Conservation (phyloP, 345 rosid genomes). For the Aquilaria malaccensis region DNA sequence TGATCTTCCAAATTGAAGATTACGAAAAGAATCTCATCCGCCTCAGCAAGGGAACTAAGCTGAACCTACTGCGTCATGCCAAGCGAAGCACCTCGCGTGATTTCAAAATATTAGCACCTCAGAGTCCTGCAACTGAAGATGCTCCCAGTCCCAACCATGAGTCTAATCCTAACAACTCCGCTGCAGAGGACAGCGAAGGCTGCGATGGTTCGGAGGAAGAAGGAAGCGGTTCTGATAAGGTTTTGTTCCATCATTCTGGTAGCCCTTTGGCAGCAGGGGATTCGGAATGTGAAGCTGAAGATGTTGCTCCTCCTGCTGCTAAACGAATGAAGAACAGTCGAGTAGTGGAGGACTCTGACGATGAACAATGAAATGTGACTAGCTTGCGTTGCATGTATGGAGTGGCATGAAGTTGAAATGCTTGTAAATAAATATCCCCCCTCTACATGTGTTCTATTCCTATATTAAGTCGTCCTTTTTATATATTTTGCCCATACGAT, state of each 20-base stretch:
- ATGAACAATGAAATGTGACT: slow-evolving; percentile 17
- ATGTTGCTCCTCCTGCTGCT: slow-evolving; percentile 18
- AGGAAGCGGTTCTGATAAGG: slow-evolving; percentile 24
- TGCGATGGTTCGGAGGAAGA: slow-evolving; percentile 31
- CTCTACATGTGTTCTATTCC: no score
- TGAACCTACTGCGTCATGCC: slow-evolving; percentile 70
- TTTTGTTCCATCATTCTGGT: slow-evolving; percentile 18
- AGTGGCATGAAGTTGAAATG: slow-evolving; percentile 1
- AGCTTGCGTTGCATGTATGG: neutral
- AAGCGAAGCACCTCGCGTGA: slow-evolving; percentile 84
- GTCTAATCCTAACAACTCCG: slow-evolving; percentile 6
- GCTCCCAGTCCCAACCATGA: slow-evolving; percentile 24
- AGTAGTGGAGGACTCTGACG: slow-evolving; percentile 58
- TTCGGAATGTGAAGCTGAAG: slow-evolving; percentile 32
- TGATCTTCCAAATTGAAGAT: slow-evolving; percentile 81
- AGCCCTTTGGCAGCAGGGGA: slow-evolving; percentile 22
- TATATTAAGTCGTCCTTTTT: no score
- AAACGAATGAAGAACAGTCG: slow-evolving; percentile 37
- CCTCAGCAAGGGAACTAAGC: slow-evolving; percentile 64
- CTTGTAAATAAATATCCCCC: neutral
- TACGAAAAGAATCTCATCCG: slow-evolving; percentile 70
- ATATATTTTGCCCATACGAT: no score
- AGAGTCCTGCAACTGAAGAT: slow-evolving; percentile 16
- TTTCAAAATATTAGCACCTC: slow-evolving; percentile 56
- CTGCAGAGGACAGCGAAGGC: slow-evolving; percentile 19